Base-by-base conservation (phyloP, 305 asterid genomes). In the Coffea humblotiana region DNA sequence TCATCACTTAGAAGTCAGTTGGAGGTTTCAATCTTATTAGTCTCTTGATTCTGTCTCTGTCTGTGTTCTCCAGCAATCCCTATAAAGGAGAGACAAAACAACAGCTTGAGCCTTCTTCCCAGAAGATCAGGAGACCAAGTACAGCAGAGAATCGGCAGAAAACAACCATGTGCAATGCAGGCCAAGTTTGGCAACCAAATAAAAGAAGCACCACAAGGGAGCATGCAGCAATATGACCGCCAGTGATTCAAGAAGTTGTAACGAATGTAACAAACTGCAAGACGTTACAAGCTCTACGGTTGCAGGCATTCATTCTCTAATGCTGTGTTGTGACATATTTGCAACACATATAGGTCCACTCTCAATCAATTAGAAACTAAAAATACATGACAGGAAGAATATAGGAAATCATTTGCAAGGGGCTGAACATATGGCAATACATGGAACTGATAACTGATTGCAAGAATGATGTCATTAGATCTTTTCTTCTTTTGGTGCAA, bases 31-130 rank as follows among this genome's bases (percentile, higher is more conserved):
- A 72, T 80, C 94, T 90, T 71, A 93, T 79, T 21, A 92, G 96
- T 82, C 99, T 89, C 87, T 91, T 93, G 86, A 95, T 92, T 85
- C 98, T 88, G 35, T 93, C 99, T 88, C 90, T 95, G 84, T 95
- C 99, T 0, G 97, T 90, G 93, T 93, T 95, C 88, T 95, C 99
- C 92, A 95, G 80, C 81, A 93, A 81, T 40, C 90, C 89, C 89
- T 85, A 72, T 67, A 81, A 79, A 48, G 45, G 68, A 67, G 79
- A 56, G 40, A 52, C 69, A 61, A 61, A 27, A 35, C 16, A 25
- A 40, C 58, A 67, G 14, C 66, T 32, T 52, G 73, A 79, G 73
- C 76, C 43, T 6, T 19, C 71, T 56, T 16, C 25, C 52, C 27
- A 75, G 27, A 23, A 27, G 25, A 6, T 29, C 25, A 45, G 5